Evolutionary conservation across 805 yeast genomes (phyloP), one percentile per base, ranked within the genome.

Genomic region (Metschnikowia sp.): DNA sequence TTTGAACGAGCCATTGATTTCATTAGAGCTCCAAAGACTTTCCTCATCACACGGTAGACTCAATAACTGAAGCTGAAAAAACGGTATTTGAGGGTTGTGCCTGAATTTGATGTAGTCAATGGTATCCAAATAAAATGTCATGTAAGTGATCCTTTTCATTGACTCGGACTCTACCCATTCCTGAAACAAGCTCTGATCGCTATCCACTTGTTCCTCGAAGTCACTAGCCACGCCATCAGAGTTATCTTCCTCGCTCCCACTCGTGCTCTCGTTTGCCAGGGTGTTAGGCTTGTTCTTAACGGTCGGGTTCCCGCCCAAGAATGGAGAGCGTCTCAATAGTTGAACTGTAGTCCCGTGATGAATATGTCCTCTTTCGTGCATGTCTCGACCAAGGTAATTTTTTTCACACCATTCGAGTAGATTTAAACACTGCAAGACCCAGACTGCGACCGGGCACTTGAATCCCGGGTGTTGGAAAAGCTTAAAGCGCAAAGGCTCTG

Each of bases 331-430:
- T 54, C 95, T 69, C 42, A 88, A 66, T 37, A 88, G 66, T 63
- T 88, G 96, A 36, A 88, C 82, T 0, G 91, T 82, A 0, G 96
- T 85, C 4, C 94, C 96, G 63, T 88, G 96, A 61, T 89, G 96
- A 18, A 89, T 69, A 63, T 85, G 92, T 0, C 88, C 86, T 40
- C 96, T 66, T 65, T 88, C 96, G 61, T 88, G 96, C 56, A 86
- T 64, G 36, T 69, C 68, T 56, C 96, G 69, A 39, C 79, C 77
- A 0, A 88, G 72, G 55, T 85, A 82, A 50, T 84, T 77, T 66
- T 88, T 86, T 61, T 88, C 96, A 59, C 81, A 83, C 67, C 83
- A 82, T 59, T 88, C 96, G n/a, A 89, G 62, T 52, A 89, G 61
- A 46, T 86, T 64, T 51, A 88, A 71, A 55, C 88, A 74, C 63